These are phyloP conservation scores for Pseudogymnoascus sp. DNA, from an alignment of 2,329 filamentous ascomycete genomes.

Conservation along the genomic window DNA sequence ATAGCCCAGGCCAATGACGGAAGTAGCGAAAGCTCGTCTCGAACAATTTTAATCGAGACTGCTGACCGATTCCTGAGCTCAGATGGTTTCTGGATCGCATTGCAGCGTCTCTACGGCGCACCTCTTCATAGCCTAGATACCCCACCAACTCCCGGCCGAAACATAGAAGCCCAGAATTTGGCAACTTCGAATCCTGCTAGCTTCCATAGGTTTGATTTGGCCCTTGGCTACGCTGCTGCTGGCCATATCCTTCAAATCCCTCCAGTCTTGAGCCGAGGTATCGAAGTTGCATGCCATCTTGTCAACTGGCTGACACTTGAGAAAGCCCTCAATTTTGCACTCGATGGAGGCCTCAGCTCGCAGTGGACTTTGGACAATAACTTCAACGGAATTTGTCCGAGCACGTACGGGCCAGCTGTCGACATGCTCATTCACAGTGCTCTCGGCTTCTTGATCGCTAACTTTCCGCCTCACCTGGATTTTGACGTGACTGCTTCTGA, in stretches of 20 bases:
- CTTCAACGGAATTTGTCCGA: constrained; percentile 30
- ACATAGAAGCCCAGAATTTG: constrained; percentile 12
- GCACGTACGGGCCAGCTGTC: constrained; percentile 49
- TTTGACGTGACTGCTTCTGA: constrained; percentile 46
- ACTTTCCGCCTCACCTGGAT: constrained; percentile 54
- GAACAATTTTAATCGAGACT: constrained; percentile 41
- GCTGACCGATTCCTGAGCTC: constrained; percentile 48
- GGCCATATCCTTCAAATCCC: constrained; percentile 52
- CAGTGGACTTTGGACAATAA: constrained; percentile 30
- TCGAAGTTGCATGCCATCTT: constrained; percentile 52
- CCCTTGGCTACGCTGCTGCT: constrained; percentile 59
- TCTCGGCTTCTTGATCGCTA: constrained; percentile 53
- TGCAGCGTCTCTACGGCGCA: constrained; percentile 52
- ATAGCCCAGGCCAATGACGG: constrained; percentile 24
- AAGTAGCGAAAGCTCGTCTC: constrained; percentile 26
- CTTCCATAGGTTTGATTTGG: constrained; percentile 41
- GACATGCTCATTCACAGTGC: constrained; percentile 48
- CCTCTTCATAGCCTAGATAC: constrained; percentile 38
- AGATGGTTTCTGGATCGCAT: constrained; percentile 50
- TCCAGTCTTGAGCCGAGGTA: constrained; percentile 49
- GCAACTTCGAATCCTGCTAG: constrained; percentile 22
- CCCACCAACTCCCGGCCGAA: constrained; percentile 23
- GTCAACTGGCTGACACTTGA: constrained; percentile 59
- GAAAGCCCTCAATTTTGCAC: constrained; percentile 51
- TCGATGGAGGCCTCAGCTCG: constrained; percentile 39